Evolutionary conservation across 805 yeast species (phyloP).

Genomic region (Myxozyma neotropica): DNA sequence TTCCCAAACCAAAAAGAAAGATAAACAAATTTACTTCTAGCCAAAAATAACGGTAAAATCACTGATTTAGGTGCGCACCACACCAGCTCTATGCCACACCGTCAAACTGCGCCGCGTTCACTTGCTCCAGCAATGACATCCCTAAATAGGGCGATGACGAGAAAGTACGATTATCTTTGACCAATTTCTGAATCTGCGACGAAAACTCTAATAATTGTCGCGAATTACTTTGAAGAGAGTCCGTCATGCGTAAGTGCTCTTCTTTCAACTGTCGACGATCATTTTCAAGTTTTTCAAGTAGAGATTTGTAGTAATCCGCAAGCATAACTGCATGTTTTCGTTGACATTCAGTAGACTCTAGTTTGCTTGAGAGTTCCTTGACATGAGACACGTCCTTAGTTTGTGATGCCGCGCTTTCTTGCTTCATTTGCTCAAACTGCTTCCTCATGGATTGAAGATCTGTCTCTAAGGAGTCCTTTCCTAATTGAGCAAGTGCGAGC

Average conservation of each 20-base stretch:
- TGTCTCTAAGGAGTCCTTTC: slow-evolving; percentile 24
- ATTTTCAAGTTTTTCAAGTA: slow-evolving; percentile 10
- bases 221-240: slow-evolving; percentile 7
- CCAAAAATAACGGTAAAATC: neutral
- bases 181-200: slow-evolving; percentile 20
- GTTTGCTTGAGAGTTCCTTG: neutral
- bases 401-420: neutral
- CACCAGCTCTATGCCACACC: neutral
- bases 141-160: slow-evolving; percentile 5
- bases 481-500: slow-evolving; percentile 43
- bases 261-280: slow-evolving; percentile 16
- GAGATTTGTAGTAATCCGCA: neutral
- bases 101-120: neutral
- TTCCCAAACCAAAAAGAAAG: neutral
- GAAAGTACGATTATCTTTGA: slow-evolving; percentile 14
- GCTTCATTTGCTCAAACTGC: neutral
- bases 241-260: slow-evolving; percentile 1
- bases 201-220: slow-evolving; percentile 14
- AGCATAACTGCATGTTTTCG: neutral
- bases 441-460: slow-evolving; percentile 20
- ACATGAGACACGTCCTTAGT: neutral
- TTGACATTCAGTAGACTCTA: neutral
- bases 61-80: too few species aligned
- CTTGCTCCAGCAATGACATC: neutral
- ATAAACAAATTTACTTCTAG: neutral